phyloP scores from a whole-genome alignment of 225 moss, liverwort and hornwort species.

The Sphagnum contortum region DNA sequence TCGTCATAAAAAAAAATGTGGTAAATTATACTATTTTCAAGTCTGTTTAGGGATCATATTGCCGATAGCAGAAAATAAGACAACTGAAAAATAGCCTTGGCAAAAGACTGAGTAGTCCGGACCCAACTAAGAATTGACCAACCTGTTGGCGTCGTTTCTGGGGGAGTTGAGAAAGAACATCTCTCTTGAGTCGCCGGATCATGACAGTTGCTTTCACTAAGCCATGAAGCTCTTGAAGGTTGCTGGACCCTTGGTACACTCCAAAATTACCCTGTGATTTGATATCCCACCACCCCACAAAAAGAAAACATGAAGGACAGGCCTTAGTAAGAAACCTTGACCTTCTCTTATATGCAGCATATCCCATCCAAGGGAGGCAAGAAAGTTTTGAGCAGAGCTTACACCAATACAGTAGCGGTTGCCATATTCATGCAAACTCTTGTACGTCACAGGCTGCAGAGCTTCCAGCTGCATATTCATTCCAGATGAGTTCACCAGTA shows the following conservation, averaged over 20 bases:
- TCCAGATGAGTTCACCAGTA: no score
- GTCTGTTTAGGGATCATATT: no score
- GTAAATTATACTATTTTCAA: no score
- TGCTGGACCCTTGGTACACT: constrained; percentile 87
- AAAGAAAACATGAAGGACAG: background rate
- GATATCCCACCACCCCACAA: background rate
- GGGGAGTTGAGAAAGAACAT: constrained; percentile 83
- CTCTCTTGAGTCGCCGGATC: constrained; percentile 91
- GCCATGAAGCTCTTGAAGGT: constrained; percentile 91
- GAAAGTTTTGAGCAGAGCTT: constrained; percentile 15
- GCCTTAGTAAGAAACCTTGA: background rate
- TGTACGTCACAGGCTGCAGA: constrained; percentile 81
- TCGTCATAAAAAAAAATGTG: no score
- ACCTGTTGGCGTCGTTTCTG: constrained; percentile 99
- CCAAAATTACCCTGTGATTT: constrained; percentile 72
- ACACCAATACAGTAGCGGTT: constrained; percentile 93
- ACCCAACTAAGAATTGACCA: background rate
- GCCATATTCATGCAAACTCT: constrained; percentile 79
- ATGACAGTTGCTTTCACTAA: constrained; percentile 96
- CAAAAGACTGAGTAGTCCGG: no score
- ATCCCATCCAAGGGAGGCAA: background rate
- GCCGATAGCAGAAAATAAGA: no score
- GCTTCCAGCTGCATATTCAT: constrained; percentile 66
- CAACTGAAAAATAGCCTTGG: no score
- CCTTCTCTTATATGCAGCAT: no score